phyloP scores from a whole-genome alignment of 163 green algal species.

The Chlorella variabilis region DNA sequence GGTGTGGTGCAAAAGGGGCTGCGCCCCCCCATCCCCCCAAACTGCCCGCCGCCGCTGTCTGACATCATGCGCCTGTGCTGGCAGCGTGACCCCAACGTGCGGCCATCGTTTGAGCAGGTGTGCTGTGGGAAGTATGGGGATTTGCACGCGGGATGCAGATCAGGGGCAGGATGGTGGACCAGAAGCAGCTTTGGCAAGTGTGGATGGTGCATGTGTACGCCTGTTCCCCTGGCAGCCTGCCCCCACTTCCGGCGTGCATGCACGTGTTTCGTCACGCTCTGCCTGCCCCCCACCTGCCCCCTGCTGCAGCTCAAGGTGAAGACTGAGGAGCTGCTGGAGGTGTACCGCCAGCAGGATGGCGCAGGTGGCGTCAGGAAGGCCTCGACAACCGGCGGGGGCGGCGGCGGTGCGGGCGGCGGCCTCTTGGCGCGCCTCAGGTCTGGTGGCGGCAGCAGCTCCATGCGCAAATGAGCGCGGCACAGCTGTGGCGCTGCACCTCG shows the following conservation, averaged over 20 bases:
- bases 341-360: slow-evolving; percentile 35
- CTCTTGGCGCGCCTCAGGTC: slow-evolving; percentile 35
- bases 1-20: slow-evolving; percentile 97
- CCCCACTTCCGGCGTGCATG: neutral
- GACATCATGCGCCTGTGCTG: slow-evolving; percentile 89
- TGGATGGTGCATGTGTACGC: no score
- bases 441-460: slow-evolving; percentile 4
- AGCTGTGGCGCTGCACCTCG: neutral
- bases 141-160: no score
- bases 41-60: slow-evolving; percentile 73
- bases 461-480: slow-evolving; percentile 11
- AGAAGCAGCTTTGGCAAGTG: no score
- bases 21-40: slow-evolving; percentile 79
- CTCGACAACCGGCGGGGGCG: neutral
- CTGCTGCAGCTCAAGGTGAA: slow-evolving; percentile 51
- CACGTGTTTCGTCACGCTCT: no score
- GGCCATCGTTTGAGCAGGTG: slow-evolving; percentile 73
- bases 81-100: slow-evolving; percentile 65
- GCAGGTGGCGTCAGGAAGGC: slow-evolving; percentile 1
- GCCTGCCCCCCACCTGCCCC: neutral
- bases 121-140: no score
- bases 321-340: slow-evolving; percentile 48
- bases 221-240: no score
- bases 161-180: no score
- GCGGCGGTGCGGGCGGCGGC: slow-evolving; percentile 10